Evolutionary conservation across 1,284 basidiomycete genomes (phyloP), one percentile per base, ranked within the genome.

Genomic region (Rhodotorula sp.): DNA sequence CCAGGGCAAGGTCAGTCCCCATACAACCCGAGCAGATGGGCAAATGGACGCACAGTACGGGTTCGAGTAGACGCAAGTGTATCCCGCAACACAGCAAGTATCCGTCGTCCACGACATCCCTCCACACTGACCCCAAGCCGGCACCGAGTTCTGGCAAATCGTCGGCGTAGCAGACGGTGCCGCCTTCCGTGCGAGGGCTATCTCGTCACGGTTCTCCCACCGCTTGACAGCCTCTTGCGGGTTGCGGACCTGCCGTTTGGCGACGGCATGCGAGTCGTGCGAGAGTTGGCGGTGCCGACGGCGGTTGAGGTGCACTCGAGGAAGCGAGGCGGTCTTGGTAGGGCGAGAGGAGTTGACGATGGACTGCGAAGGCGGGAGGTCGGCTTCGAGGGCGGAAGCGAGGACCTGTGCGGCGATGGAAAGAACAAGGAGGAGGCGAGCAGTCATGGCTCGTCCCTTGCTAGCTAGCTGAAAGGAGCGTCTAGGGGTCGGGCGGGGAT

Each of bases 1-100:
- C 0, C 6, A n/a, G 32, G 1, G 47, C 22, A 3, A 10, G 5
- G 32, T 60, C 44, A 46, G 24, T 19, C 3, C 19, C 11, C 2
- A 11, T 4, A 3, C 6, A 3, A 4, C 20, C n/a, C 4, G 17
- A n/a, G 9, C 2, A 6, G 10, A 27, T 11, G 11, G 17, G 22
- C 20, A 15, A 36, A 17, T 17, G 4, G 30, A 20, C 67, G 44
- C 20, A 68, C 67, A 64, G 46, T 60, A 68, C 7, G 55, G 52
- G 46, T 44, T 56, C 22, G 27, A 32, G 57, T 55, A 55, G 11
- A 52, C 53, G 36, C 67, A 68, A 7, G 46, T 56, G 47, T 44
- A 68, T 3, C 67, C 67, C 0, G 57, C 17, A 17, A 51, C 39
- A 36, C 67, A 68, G 57, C 67, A 68, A 15, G 55, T 64, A 24